Evolutionary conservation across 352 stramenopile species (phyloP).

Genomic region (Pythium folliculosum): DNA sequence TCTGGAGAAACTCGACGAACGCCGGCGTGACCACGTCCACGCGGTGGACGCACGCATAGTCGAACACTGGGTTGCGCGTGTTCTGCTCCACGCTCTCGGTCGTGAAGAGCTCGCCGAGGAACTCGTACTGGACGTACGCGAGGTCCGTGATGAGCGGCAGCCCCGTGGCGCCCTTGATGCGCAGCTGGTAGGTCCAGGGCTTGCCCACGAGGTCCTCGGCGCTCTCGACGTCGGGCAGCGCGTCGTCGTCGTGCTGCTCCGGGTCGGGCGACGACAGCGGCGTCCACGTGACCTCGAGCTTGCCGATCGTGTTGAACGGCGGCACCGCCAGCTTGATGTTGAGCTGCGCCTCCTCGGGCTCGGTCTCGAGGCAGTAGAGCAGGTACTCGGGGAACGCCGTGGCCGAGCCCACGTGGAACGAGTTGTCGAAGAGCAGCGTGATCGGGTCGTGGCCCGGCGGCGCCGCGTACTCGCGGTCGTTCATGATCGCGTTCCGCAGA

Average conservation of each 20-base stretch:
- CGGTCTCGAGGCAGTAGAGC: slow-evolving; percentile 91
- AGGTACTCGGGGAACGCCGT: slow-evolving; percentile 94
- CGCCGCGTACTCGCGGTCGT: slow-evolving; percentile 85
- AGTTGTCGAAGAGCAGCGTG: slow-evolving; percentile 92
- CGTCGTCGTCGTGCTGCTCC: slow-evolving; percentile 67
- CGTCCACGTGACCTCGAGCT: slow-evolving; percentile 90
- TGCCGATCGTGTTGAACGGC: slow-evolving; percentile 93
- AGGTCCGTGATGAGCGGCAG: slow-evolving; percentile 89
- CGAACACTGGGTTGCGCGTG: slow-evolving; percentile 86
- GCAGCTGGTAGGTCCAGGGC: slow-evolving; percentile 89
- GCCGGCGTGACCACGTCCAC: slow-evolving; percentile 84
- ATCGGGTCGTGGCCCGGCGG: slow-evolving; percentile 88
- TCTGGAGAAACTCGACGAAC: slow-evolving; percentile 88
- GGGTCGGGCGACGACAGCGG: slow-evolving; percentile 77
- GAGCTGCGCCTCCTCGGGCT: slow-evolving; percentile 87
- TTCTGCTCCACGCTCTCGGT: slow-evolving; percentile 91
- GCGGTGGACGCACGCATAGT: slow-evolving; percentile 89
- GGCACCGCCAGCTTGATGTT: slow-evolving; percentile 91
- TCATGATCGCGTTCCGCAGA: slow-evolving; percentile 90
- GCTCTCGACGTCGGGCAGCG: slow-evolving; percentile 72
- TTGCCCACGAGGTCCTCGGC: slow-evolving; percentile 85
- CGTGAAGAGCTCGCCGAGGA: slow-evolving; percentile 91
- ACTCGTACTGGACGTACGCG: slow-evolving; percentile 93
- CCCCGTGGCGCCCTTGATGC: slow-evolving; percentile 80
- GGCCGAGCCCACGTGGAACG: slow-evolving; percentile 89